Evolutionary conservation across 2,329 filamentous ascomycete genomes (phyloP), one percentile per base, ranked within the genome.

Genomic region (Colletotrichum melonis): DNA sequence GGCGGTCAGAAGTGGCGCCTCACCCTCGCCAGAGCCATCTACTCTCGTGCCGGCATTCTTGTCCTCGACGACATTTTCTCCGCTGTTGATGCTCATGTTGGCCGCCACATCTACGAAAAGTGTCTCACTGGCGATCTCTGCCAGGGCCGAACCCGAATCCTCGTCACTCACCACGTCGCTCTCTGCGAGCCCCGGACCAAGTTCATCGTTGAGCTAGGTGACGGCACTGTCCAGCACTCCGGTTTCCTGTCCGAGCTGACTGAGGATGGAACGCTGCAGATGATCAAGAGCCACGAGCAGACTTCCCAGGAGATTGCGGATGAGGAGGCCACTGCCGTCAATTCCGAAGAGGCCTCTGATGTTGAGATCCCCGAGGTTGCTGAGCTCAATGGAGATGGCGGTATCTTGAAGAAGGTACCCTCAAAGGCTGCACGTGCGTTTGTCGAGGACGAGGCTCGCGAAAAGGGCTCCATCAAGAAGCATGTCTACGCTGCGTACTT

Each of bases 21-120:
- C 38, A 94, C 93, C 0, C 91, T 97, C 76, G 94, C 94, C 2
- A 87, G 94, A 59, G 94, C 94, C 1, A 86, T 97, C 22, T 97
- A 97, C 81, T 95, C 93, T 2, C 88, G 94, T 16, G 93, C 93
- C 1, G 92, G 92, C 0, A 92, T 95, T 74, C 84, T 97, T 5
- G 85, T 97, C 22, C 86, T 97, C 77, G 94, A 97, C 80, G 94
- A 97, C 78, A 94, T 96, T 54, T 95, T 97, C 80, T 94, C 92
- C 78, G 92, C 94, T 11, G 90, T 97, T 9, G 94, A 97, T 80
- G 92, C 93, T 3, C 93, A 95, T 78, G 94, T 95, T 35, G 94
- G 94, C 19, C 89, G 93, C 32, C 92, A 94, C 77, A 92, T 96
- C 62, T 95, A 94, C 76, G 93, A 95, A 75, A 88, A 94, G 69